A percentile compares a stretch with the other conserved stretches of the same genome.
Evolutionary conservation across 2,329 filamentous ascomycete genomes (phyloP).

Genomic region (Venturiaceae sp.): DNA sequence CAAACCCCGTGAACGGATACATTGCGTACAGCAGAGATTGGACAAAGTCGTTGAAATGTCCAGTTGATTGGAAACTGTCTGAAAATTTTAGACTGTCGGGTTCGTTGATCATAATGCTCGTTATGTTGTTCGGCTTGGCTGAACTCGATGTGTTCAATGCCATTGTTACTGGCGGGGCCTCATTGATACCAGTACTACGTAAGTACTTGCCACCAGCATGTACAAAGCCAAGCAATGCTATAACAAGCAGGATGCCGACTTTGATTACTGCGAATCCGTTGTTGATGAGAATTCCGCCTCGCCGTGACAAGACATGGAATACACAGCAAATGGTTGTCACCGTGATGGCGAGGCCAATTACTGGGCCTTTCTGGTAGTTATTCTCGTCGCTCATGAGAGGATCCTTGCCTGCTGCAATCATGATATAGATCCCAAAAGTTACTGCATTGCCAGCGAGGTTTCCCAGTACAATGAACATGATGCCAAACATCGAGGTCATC

Average conservation of each 20-base stretch:
- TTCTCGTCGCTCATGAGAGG: constrained; percentile 7
- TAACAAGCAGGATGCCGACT: constrained; percentile 36
- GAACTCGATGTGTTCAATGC: background rate
- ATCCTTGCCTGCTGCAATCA: constrained; percentile 21
- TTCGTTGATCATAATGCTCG: background rate
- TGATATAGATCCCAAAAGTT: constrained; percentile 33
- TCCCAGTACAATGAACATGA: constrained; percentile 36
- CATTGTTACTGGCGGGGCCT: background rate
- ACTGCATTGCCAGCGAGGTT: constrained; percentile 38
- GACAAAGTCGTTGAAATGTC: background rate
- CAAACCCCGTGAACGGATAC: background rate
- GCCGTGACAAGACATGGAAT: constrained; percentile 12
- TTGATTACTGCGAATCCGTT: constrained; percentile 23
- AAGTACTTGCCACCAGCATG: constrained; percentile 10
- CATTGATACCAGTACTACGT: background rate
- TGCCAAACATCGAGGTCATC: constrained; percentile 35
- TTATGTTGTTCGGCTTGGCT: too few species aligned
- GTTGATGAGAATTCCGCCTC: constrained; percentile 15
- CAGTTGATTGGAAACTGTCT: background rate
- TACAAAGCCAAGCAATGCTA: constrained; percentile 31
- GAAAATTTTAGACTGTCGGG: background rate
- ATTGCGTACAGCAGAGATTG: background rate
- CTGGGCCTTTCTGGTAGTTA: constrained; percentile 19
- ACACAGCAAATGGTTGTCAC: constrained; percentile 27
- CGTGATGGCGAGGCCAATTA: constrained; percentile 39